A percentile compares a stretch with the other conserved stretches of the same genome.
These are phyloP conservation scores for Kregervanrija delftensis DNA, from an alignment of 805 yeast species.

Conservation along the genomic window DNA sequence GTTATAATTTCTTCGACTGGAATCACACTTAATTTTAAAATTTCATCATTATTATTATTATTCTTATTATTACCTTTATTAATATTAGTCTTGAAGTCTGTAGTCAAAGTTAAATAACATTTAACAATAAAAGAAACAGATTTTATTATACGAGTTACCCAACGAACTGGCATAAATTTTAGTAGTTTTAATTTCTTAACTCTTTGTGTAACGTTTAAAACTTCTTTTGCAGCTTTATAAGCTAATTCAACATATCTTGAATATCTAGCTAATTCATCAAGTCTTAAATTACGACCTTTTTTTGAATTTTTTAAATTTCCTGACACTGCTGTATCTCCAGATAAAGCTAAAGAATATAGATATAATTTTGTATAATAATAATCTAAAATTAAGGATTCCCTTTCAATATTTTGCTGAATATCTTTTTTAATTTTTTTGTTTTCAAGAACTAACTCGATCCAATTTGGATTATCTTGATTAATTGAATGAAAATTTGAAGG, in stretches of 20 bases:
- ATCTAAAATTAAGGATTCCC: conserved; percentile 73
- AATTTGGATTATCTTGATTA: conserved; percentile 9
- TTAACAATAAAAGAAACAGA: conserved; percentile 89
- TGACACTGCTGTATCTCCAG: conserved; percentile 35
- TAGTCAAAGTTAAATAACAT: conserved; percentile 62
- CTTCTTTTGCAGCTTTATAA: conserved; percentile 75
- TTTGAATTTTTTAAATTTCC: conserved; percentile 22
- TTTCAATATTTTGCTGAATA: conserved; percentile 40
- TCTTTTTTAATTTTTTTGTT: conserved; percentile 33
- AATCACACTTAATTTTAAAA: conserved; percentile 51
- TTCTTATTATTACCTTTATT: neutral
- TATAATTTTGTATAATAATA: conserved; percentile 79
- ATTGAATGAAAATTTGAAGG: conserved; percentile 37
- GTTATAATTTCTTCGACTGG: conserved; percentile 65
- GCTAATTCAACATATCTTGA: conserved; percentile 79
- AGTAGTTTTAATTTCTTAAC: conserved; percentile 59
- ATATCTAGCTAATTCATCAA: conserved; percentile 65
- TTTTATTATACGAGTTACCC: conserved; percentile 81
- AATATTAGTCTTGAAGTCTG: conserved; percentile 10
- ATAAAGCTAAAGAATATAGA: conserved; percentile 74
- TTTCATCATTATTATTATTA: conserved; percentile 14
- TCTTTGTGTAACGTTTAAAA: conserved; percentile 62
- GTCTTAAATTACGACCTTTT: conserved; percentile 33
- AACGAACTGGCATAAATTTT: conserved; percentile 82
- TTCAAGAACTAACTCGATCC: conserved; percentile 19